Evolutionary conservation across 2,329 filamentous ascomycete species (phyloP).

Genomic region (Rhinocladiella similis): DNA sequence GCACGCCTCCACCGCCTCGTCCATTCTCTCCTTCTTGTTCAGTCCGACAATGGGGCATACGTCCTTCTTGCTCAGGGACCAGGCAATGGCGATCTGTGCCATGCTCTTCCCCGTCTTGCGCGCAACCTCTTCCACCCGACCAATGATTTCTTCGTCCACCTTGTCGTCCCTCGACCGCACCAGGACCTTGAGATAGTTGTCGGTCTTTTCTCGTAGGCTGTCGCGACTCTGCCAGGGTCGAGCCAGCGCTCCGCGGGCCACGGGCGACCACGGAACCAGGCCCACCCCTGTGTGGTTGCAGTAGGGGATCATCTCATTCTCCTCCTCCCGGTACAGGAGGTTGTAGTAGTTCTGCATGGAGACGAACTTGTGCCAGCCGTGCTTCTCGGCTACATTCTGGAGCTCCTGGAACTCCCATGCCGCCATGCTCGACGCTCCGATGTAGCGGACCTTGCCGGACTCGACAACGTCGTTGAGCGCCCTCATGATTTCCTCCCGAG

Average conservation of each 20-base stretch:
- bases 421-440: conserved; percentile 38
- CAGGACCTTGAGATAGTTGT: conserved; percentile 43
- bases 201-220: conserved; percentile 46
- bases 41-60: conserved; percentile 64
- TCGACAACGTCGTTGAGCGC: conserved; percentile 46
- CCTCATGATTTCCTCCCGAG: conserved; percentile 51
- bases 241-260: conserved; percentile 48
- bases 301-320: conserved; percentile 47
- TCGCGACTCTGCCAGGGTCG: conserved; percentile 46
- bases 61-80: conserved; percentile 57
- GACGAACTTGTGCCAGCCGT: conserved; percentile 54
- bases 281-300: conserved; percentile 40
- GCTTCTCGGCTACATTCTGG: conserved; percentile 50
- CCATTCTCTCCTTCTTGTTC: conserved; percentile 59
- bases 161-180: conserved; percentile 46
- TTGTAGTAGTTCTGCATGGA: conserved; percentile 53
- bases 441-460: conserved; percentile 43
- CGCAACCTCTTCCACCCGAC: conserved; percentile 59
- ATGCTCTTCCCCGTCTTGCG: conserved; percentile 60
- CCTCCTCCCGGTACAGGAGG: conserved; percentile 45
- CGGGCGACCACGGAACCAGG: conserved; percentile 42
- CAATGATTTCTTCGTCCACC: conserved; percentile 54
- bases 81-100: conserved; percentile 65
- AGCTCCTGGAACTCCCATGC: conserved; percentile 43
- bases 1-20: conserved; percentile 56